A percentile compares a stretch with the other conserved stretches of the same genome.
phyloP scores from a whole-genome alignment of 1,284 basidiomycete species.

The Apiotrichum gamsii region DNA sequence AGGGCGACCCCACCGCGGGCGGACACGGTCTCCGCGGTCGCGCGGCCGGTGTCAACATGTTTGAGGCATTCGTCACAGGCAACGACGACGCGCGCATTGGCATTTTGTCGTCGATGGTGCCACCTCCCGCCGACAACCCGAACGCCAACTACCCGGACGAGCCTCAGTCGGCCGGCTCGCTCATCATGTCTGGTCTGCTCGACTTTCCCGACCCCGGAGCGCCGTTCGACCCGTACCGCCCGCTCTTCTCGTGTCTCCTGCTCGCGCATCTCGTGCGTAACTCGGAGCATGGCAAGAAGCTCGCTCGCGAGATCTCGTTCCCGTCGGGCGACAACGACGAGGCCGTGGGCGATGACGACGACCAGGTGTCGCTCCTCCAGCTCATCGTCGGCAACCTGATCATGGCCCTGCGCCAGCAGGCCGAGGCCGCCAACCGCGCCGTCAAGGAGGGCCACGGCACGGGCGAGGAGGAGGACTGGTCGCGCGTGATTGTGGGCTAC shows the following conservation, averaged over 20 bases:
- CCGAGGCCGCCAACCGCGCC: slow-evolving; percentile 46
- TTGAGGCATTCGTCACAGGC: slow-evolving; percentile 47
- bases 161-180: slow-evolving; percentile 48
- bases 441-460: slow-evolving; percentile 43
- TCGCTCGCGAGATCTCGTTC: slow-evolving; percentile 51
- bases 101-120: slow-evolving; percentile 44
- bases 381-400: slow-evolving; percentile 57
- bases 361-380: slow-evolving; percentile 53
- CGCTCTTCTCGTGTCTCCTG: slow-evolving; percentile 51
- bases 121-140: slow-evolving; percentile 27
- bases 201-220: slow-evolving; percentile 38
- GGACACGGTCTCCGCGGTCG: slow-evolving; percentile 43
- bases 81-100: slow-evolving; percentile 46
- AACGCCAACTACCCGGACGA: slow-evolving; percentile 22
- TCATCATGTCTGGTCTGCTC: slow-evolving; percentile 51
- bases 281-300: slow-evolving; percentile 53
- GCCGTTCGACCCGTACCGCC: slow-evolving; percentile 52
- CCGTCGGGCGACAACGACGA: slow-evolving; percentile 33
- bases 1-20: slow-evolving; percentile 38
- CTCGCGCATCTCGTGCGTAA: slow-evolving; percentile 53
- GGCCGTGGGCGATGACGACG: slow-evolving; percentile 45
- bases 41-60: slow-evolving; percentile 50
- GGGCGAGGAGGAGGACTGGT: slow-evolving; percentile 63
- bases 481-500: slow-evolving; percentile 79
- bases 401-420: slow-evolving; percentile 56